Evolutionary conservation across 2,329 filamentous ascomycete genomes (phyloP), one percentile per base, ranked within the genome.

Genomic region (Penicillium paneum): DNA sequence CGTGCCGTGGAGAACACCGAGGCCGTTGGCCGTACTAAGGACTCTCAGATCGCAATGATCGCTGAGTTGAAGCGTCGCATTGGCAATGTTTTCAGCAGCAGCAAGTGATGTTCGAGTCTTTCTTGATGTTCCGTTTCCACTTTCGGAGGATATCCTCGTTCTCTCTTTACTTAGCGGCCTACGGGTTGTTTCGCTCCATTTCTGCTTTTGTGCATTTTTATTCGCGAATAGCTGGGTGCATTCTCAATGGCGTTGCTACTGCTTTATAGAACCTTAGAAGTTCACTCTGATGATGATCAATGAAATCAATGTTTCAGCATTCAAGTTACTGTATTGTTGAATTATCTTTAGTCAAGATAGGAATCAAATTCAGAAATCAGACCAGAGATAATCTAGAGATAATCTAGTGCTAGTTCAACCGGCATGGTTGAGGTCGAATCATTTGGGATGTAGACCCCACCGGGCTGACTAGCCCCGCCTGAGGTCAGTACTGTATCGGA

Each of bases 1-100:
- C 80, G 88, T 17, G 86, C 87, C 21, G 80, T 91, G 43, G 89
- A 92, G 78, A 92, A 92, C 67, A 81, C 81, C 62, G 84, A 86
- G 72, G 83, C 83, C 5, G 80, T 83, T 41, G 72, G 75, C 17
- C 71, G 84, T 52, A 85, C 83, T 1, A 74, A 73, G 63, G 64
- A 74, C 44, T 74, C 71, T 12, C 71, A 71, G 63, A 52, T 70
- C 13, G 71, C 71, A 1, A 74, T 74, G 71, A 61, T 69, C 41
- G 53, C 42, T 8, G 71, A 74, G 49, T 36, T 74, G 54, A 68
- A 67, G 60, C 69, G 71, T 39, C 63, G 71, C n/a, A 63, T 63
- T 34, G 62, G 63, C 32, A 59, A 46, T 43, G 59, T 47, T 11
- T 61, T 72, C 44, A 55, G 64, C 21, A 38, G 59, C 17, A 55